Evolutionary conservation across 805 yeast species (phyloP).

Genomic region (Teunomyces panamensis): DNA sequence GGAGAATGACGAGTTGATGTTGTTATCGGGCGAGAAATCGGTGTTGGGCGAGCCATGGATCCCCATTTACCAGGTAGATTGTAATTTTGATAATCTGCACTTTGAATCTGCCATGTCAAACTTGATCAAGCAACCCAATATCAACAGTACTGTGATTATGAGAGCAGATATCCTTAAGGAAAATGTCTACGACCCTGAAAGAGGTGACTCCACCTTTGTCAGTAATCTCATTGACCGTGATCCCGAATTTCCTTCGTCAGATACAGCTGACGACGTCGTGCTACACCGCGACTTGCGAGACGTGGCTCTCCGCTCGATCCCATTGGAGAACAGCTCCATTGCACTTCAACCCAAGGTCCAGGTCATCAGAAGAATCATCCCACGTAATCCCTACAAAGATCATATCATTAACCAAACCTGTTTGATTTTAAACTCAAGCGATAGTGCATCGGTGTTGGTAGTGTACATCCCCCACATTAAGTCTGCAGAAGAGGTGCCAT

Average conservation of each 20-base stretch:
- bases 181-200: slow-evolving; percentile 36
- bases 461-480: slow-evolving; percentile 77
- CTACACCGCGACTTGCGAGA: slow-evolving; percentile 36
- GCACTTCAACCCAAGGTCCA: slow-evolving; percentile 39
- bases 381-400: slow-evolving; percentile 87
- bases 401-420: slow-evolving; percentile 84
- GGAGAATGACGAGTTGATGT: slow-evolving; percentile 2
- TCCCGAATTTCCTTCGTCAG: slow-evolving; percentile 34
- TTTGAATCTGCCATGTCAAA: slow-evolving; percentile 77
- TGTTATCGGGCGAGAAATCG: slow-evolving; percentile 26
- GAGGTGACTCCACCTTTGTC: slow-evolving; percentile 25
- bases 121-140: slow-evolving; percentile 78
- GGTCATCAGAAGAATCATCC: slow-evolving; percentile 81
- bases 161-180: slow-evolving; percentile 78
- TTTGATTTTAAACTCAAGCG: slow-evolving; percentile 36
- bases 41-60: slow-evolving; percentile 61
- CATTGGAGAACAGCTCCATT: slow-evolving; percentile 19
- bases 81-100: slow-evolving; percentile 51
- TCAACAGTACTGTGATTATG: slow-evolving; percentile 86
- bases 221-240: slow-evolving; percentile 23
- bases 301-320: slow-evolving; percentile 27
- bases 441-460: slow-evolving; percentile 47
- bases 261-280: slow-evolving; percentile 14
- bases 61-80: slow-evolving; percentile 49
- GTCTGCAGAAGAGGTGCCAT: slow-evolving; percentile 64